Evolutionary conservation across 495 filamentous ascomycete genomes (phyloP), one percentile per base, ranked within the genome.

Genomic region (Umbilicaria muhlenbergii): DNA sequence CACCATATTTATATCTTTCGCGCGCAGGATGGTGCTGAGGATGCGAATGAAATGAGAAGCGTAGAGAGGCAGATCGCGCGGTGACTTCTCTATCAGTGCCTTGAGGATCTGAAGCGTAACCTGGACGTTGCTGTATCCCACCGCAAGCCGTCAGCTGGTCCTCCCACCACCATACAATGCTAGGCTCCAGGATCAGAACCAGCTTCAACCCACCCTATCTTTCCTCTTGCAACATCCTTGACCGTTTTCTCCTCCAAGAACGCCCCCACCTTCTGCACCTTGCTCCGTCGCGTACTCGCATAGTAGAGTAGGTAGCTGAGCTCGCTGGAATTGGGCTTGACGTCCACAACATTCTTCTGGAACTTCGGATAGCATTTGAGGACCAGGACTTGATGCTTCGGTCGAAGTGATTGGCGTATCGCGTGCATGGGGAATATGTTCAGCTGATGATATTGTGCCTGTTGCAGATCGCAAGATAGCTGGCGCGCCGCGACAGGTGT

Each of bases 301-400:
- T 95, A 94, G 71, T 89, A 95, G 21, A 94, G 75, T 41, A 95
- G 73, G 58, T 95, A 95, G 57, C 84, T 92, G 35, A 95, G 77
- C 66, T 95, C 88, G 61, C 83, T 91, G 36, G 83, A 80, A 57
- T 95, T 95, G 8, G 88, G 86, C 61, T 86, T 89, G 45, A 93
- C 83, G 49, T 92, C 84, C 55, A 81, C 74, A 38, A 83, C 83
- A 46, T 82, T 84, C 63, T 93, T 94, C 43, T 84, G 81, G 43
- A 83, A 87, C 49, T 75, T 76, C 28, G 88, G 88, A 63, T 92
- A 95, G 67, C 88, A 95, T 61, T 93, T 94, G 28, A 94, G 71
- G 39, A 92, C 78, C 40, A 95, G 66, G 45, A 93, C 79, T 69
- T 94, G 87, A 61, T 95, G 88, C 62, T 93, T 94, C 16, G 88